Base-by-base conservation (phyloP, 225 moss, liverwort and hornwort genomes). In the Straminergon stramineum region DNA sequence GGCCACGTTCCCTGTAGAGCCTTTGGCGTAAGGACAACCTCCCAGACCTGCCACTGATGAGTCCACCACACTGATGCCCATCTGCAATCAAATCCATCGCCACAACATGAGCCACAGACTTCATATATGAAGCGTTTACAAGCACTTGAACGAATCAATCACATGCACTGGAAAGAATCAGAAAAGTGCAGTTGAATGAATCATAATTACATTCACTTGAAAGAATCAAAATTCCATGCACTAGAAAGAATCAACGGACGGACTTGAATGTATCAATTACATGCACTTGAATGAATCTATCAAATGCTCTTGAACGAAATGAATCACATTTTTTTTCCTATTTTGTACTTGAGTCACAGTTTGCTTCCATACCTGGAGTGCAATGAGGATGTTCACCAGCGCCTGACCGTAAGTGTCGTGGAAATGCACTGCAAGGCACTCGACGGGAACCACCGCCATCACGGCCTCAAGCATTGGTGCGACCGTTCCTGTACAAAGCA, bases 371-470 rank as follows among this genome's bases (percentile, higher is more conserved):
- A 99, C 99, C 97, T 99, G 97, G 56, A 99, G 96, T 45, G 99
- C 96, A 85, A 95, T 92, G 39, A 99, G 93, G 90, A 99, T 95
- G 92, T 97, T 99, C 58, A 93, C 96, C 39, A 99, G 92, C 68
- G 99, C 96, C 89, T 99, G 97, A 22, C 97, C 99, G 68, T 96
- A 99, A 16, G 99, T 99, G 88, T 99, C 99, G 71, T 99, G 99
- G 70, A 99, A 95, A 91, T 99, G 99, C 89, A 99, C 99, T 32
- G 99, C 99, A 31, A 99, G 92, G 81, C 91, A 89, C 92, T 97
- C 91, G 22, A 93, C 93, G 56, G 97, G 97, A 60, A 99, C 95
- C 65, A 92, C 94, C 27, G 93, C 92, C 94, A 95, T 94, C 65
- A 97, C 99, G 48, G 96, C 96, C 92, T 99, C 96, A 61, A 99